phyloP scores from a whole-genome alignment of 305 asterid species.

The Plantago coronopus region DNA sequence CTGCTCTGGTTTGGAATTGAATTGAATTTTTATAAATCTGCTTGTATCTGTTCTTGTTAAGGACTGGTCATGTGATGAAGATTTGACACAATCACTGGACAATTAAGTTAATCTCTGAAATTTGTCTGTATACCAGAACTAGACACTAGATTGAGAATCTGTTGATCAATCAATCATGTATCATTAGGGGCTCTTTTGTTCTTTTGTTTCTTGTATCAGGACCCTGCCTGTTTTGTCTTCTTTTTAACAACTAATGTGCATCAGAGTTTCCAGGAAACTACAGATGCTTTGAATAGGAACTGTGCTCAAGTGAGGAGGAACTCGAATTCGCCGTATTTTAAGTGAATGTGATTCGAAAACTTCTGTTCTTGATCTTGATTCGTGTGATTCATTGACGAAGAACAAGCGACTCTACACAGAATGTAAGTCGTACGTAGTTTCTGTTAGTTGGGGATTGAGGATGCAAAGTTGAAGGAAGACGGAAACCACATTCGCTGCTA shows the following conservation, averaged over 20 bases:
- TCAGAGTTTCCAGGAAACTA: not conserved
- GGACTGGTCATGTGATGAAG: too few species aligned
- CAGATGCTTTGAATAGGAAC: too few species aligned
- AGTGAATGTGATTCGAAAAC: too few species aligned
- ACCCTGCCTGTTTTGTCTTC: not conserved
- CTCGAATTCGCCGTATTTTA: too few species aligned
- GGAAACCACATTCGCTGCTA: too few species aligned
- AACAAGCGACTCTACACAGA: too few species aligned
- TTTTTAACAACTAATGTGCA: not conserved
- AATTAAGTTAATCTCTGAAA: not conserved
- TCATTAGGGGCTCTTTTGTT: not conserved
- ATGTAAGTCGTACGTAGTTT: too few species aligned
- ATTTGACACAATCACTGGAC: not conserved
- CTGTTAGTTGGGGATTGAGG: too few species aligned
- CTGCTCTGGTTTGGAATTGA: slow-evolving; percentile 1
- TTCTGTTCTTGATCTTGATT: too few species aligned
- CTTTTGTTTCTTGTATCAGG: not conserved
- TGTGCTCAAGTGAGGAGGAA: too few species aligned
- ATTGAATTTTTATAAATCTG: not conserved
- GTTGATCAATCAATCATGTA: not conserved
- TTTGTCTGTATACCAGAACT: not conserved
- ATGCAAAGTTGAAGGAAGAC: too few species aligned
- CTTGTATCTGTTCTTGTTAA: not conserved
- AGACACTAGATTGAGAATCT: slow-evolving; percentile 2
- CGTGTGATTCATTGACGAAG: too few species aligned